Evolutionary conservation across 139 green algal genomes (phyloP).

Genomic region (Chlamydomonas sphaeroides): DNA sequence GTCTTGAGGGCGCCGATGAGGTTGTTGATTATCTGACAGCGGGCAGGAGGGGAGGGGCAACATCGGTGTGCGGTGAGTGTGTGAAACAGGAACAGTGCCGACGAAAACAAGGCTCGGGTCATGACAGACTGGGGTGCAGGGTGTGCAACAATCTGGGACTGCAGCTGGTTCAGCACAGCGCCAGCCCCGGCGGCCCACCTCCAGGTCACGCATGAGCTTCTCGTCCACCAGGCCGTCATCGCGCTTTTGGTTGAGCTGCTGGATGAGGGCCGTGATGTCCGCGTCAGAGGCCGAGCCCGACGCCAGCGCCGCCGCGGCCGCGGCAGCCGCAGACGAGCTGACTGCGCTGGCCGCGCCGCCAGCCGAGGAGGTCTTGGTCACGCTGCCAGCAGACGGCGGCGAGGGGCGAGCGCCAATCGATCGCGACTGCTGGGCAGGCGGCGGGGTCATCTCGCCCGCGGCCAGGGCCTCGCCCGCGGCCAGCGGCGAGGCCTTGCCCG

Average conservation of each 20-base stretch:
- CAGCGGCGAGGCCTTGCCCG: conserved; percentile 39
- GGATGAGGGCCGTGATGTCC: conserved; percentile 51
- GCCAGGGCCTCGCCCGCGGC: conserved; percentile 35
- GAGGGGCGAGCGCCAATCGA: too few species aligned
- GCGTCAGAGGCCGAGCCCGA: conserved; percentile 18
- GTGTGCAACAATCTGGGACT: too few species aligned
- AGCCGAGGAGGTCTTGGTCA: neutral
- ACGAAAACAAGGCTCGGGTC: too few species aligned
- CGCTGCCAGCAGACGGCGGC: neutral
- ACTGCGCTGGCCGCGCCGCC: neutral
- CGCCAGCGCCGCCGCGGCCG: conserved; percentile 9
- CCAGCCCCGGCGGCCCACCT: conserved; percentile 20
- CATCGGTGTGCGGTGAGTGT: too few species aligned
- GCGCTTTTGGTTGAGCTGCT: conserved; percentile 49
- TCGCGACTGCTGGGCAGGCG: too few species aligned
- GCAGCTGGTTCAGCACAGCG: too few species aligned
- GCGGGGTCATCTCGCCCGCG: conserved; percentile 15
- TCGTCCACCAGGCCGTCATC: conserved; percentile 62
- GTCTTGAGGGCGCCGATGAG: conserved; percentile 53
- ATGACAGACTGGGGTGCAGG: neutral
- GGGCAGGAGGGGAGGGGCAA: too few species aligned
- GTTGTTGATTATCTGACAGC: conserved; percentile 56
- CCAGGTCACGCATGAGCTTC: conserved; percentile 55
- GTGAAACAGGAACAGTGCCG: too few species aligned
- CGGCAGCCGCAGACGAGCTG: neutral